Percentiles rank a stretch among this genome's conserved stretches.
Conservation (phyloP, 176 grass and related monocot genomes). For the Ensete glaucum region DNA sequence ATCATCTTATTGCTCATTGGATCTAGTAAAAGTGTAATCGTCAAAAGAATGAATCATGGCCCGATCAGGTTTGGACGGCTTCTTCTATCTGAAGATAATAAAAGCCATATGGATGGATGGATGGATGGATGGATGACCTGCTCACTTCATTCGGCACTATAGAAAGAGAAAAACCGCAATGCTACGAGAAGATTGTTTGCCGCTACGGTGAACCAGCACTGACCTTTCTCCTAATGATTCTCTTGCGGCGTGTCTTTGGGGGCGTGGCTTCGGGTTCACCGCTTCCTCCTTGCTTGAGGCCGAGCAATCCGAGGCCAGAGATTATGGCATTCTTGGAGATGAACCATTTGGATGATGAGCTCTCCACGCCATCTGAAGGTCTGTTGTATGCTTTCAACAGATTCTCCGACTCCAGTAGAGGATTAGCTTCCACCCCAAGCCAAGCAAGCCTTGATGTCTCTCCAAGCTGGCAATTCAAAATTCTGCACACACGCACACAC, state of each 20-base stretch:
- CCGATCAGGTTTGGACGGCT: too few species aligned
- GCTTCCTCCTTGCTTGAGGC: constrained; percentile 59
- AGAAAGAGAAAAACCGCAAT: background rate
- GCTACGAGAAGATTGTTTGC: background rate
- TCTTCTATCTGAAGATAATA: too few species aligned
- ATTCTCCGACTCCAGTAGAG: constrained; percentile 49
- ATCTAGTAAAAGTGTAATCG: too few species aligned
- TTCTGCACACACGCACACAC: constrained; percentile 35
- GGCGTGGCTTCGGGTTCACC: constrained; percentile 34
- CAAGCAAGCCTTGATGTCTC: constrained; percentile 74
- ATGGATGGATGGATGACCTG: too few species aligned
- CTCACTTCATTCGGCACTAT: background rate
- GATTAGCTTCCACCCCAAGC: constrained; percentile 76
- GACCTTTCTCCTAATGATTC: constrained; percentile 76
- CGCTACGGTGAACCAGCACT: constrained; percentile 40
- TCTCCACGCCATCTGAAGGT: constrained; percentile 31
- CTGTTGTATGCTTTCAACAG: constrained; percentile 66
- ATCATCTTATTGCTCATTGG: too few species aligned
- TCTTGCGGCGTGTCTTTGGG: constrained; percentile 67
- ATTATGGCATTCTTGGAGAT: constrained; percentile 90
- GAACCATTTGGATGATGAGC: constrained; percentile 82
- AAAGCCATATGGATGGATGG: too few species aligned
- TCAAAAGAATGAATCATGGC: too few species aligned
- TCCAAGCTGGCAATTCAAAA: constrained; percentile 68
- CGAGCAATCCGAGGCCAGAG: constrained; percentile 81